Conservation (phyloP, 202 grass and related monocot species). For the Hordeum pubiflorum region DNA sequence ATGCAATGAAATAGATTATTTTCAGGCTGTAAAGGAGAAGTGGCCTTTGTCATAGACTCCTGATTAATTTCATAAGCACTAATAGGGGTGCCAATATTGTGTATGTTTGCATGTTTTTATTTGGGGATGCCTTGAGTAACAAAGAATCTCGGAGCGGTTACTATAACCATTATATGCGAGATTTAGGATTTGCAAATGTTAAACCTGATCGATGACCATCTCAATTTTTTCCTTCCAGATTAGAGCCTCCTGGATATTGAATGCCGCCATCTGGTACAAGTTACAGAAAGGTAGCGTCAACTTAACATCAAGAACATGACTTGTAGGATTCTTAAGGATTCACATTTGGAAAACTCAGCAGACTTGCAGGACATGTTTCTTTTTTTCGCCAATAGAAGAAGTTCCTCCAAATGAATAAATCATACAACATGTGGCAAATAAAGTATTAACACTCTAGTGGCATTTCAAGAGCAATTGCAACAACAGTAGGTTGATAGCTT, state of each 20-base stretch:
- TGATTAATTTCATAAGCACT: background rate
- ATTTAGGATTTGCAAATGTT: background rate
- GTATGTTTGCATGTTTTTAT: background rate
- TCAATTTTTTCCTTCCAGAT: conserved; percentile 99
- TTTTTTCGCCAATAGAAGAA: background rate
- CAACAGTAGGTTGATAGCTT: background rate
- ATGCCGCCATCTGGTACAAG: conserved; percentile 80
- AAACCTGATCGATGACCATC: conserved; percentile 88
- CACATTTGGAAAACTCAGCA: background rate
- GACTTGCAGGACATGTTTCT: background rate
- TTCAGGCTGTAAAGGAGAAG: background rate
- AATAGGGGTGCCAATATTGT: background rate
- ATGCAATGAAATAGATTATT: background rate
- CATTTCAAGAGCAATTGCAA: background rate
- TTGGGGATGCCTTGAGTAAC: background rate
- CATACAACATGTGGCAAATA: background rate
- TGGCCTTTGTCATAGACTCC: background rate
- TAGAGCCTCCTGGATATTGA: conserved; percentile 92
- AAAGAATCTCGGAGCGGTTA: background rate
- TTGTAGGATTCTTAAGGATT: background rate
- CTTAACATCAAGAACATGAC: background rate
- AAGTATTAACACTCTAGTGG: background rate
- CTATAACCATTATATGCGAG: background rate
- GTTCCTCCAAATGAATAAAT: background rate
- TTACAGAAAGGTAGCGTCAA: conserved; percentile 8